A percentile compares a stretch with the other conserved stretches of the same genome.
Evolutionary conservation across 441 rosid genomes (phyloP).

Genomic region (Cnidoscolus chayamansa): DNA sequence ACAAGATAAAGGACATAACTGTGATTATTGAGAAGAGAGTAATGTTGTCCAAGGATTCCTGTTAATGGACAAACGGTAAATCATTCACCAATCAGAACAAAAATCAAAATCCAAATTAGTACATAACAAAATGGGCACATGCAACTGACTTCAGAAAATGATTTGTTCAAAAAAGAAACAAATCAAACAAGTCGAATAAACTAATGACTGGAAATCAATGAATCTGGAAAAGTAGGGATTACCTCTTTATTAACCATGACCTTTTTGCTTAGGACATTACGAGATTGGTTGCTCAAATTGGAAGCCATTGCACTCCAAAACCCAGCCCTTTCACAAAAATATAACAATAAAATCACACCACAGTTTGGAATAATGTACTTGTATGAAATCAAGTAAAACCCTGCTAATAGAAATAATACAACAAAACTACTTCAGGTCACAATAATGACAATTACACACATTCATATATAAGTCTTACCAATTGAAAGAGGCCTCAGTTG

Average conservation of each 20-base stretch:
- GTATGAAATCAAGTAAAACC: slow-evolving; percentile 1
- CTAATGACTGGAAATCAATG: background rate
- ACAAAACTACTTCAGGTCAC: background rate
- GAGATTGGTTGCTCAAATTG: slow-evolving; percentile 93
- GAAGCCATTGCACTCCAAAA: slow-evolving; percentile 99
- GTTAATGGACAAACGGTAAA: slow-evolving; percentile 25
- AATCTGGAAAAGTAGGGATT: slow-evolving; percentile 21
- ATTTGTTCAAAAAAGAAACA: background rate
- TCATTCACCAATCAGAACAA: slow-evolving; percentile 15
- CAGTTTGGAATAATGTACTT: background rate
- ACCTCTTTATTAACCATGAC: slow-evolving; percentile 97
- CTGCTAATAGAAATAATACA: background rate
- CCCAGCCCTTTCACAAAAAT: slow-evolving; percentile 66
- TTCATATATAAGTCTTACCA: slow-evolving; percentile 48
- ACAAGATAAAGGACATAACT: slow-evolving; percentile 73
- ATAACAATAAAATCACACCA: background rate
- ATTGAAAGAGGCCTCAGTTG: slow-evolving; percentile 87
- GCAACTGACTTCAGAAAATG: slow-evolving; percentile 7
- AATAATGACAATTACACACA: background rate
- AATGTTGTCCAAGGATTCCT: slow-evolving; percentile 95
- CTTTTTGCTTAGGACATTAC: slow-evolving; percentile 96
- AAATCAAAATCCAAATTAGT: background rate
- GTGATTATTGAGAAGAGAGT: slow-evolving; percentile 94
- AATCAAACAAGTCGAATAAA: background rate
- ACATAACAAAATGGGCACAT: background rate